phyloP scores from a whole-genome alignment of 805 yeast genomes.

The Cyberlindnera petersonii region DNA sequence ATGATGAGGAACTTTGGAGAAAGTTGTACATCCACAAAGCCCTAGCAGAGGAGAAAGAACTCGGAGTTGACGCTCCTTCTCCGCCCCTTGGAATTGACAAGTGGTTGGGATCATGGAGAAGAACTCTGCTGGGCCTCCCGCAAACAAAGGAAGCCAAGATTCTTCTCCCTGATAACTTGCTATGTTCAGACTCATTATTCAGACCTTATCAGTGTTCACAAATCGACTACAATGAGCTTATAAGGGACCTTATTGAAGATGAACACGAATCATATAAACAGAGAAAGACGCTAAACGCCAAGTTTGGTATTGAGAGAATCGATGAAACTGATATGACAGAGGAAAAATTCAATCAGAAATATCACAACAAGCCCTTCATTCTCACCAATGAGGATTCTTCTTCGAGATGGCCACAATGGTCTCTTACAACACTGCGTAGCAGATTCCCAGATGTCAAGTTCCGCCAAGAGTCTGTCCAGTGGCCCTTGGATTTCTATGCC shows the following conservation, averaged over 20 bases:
- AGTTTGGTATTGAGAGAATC: slow-evolving; percentile 48
- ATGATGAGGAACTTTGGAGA: slow-evolving; percentile 83
- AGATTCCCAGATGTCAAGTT: slow-evolving; percentile 61
- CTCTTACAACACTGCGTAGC: slow-evolving; percentile 40
- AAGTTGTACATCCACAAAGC: slow-evolving; percentile 40
- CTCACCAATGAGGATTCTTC: slow-evolving; percentile 30
- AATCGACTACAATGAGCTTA: slow-evolving; percentile 50
- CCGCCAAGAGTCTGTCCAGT: slow-evolving; percentile 81
- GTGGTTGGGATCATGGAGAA: slow-evolving; percentile 85
- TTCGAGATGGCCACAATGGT: slow-evolving; percentile 66
- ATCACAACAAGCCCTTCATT: slow-evolving; percentile 63
- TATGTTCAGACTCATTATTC: slow-evolving; percentile 76
- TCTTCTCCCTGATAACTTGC: slow-evolving; percentile 42
- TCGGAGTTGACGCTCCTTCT: slow-evolving; percentile 17
- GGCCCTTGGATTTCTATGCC: slow-evolving; percentile 63
- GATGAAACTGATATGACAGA: slow-evolving; percentile 40
- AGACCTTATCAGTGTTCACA: slow-evolving; percentile 82
- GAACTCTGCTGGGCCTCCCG: slow-evolving; percentile 45
- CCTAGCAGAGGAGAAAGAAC: slow-evolving; percentile 11
- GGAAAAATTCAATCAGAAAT: slow-evolving; percentile 42
- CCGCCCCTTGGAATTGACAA: slow-evolving; percentile 28
- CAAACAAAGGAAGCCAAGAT: slow-evolving; percentile 40
- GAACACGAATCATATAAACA: slow-evolving; percentile 32
- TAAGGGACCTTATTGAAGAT: slow-evolving; percentile 45
- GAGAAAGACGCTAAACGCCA: slow-evolving; percentile 22